Evolutionary conservation across 768 basidiomycete species (phyloP).

Genomic region (Leucosporidium creatinivorum): DNA sequence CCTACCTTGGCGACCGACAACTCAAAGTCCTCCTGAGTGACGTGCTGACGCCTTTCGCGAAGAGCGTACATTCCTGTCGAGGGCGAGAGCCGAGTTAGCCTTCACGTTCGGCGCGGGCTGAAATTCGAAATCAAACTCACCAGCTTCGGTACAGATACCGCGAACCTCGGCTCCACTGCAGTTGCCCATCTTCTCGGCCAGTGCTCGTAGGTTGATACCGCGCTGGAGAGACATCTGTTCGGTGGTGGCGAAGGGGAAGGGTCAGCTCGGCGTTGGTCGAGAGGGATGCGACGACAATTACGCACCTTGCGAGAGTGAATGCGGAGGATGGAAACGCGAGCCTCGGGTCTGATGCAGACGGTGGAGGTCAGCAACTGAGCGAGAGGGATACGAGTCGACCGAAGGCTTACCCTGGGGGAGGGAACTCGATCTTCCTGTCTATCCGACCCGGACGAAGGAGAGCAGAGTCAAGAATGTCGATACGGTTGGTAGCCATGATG

Average conservation of each 20-base stretch:
- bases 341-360: constrained; percentile 57
- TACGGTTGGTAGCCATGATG: constrained; percentile 97
- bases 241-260: neutral
- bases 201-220: constrained; percentile 88
- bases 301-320: constrained; percentile 78
- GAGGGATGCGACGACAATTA: too few relatives aligned
- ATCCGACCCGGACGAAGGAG: constrained; percentile 90
- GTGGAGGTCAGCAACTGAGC: neutral
- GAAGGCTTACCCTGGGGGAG: constrained; percentile 62
- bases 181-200: constrained; percentile 99
- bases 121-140: constrained; percentile 45
- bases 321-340: constrained; percentile 89
- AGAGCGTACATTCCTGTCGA: constrained; percentile 85
- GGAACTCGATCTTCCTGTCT: constrained; percentile 96
- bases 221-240: constrained; percentile 89
- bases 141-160: constrained; percentile 96
- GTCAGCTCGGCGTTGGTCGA: constrained; percentile 44
- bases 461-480: constrained; percentile 92
- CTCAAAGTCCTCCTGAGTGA: constrained; percentile 98
- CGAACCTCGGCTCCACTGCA: constrained; percentile 96
- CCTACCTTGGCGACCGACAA: constrained; percentile 89
- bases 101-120: neutral
- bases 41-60: constrained; percentile 88
- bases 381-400: neutral
- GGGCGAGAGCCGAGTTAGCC: neutral